Evolutionary conservation across 139 green algal species (phyloP).

Genomic region (Chlorella sp.): DNA sequence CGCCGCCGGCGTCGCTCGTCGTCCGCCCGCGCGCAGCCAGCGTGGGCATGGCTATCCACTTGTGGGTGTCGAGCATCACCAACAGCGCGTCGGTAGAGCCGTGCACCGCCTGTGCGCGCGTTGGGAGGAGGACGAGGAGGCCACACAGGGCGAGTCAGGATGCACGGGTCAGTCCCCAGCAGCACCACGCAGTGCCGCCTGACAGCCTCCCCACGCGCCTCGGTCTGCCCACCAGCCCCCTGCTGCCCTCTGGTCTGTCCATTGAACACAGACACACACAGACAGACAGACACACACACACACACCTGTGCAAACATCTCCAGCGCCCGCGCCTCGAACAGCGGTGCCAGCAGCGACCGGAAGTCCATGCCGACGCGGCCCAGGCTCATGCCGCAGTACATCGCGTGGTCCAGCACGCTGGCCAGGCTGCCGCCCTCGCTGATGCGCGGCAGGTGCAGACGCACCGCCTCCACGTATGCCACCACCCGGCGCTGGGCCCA

Average conservation of each 20-base stretch:
- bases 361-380: constrained; percentile 95
- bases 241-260: no score
- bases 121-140: no score
- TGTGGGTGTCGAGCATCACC: constrained; percentile 78
- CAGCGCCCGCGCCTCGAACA: constrained; percentile 84
- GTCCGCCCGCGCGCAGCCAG: constrained; percentile 30
- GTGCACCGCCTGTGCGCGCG: constrained; percentile 27
- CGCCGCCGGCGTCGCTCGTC: neutral
- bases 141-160: no score
- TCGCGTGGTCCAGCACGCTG: constrained; percentile 92
- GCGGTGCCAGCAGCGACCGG: constrained; percentile 75
- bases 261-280: no score
- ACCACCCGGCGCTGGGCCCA: constrained; percentile 81
- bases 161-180: no score
- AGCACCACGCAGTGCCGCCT: no score
- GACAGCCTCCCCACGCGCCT: no score
- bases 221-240: no score
- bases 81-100: constrained; percentile 73
- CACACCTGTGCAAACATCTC: constrained; percentile 66
- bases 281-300: no score
- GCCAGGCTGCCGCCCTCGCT: constrained; percentile 73
- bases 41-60: constrained; percentile 82
- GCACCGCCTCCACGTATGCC: constrained; percentile 63
- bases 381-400: constrained; percentile 93
- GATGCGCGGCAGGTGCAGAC: constrained; percentile 62